Evolutionary conservation across 2,329 filamentous ascomycete species (phyloP).

Genomic region (Colletotrichum orbiculare): DNA sequence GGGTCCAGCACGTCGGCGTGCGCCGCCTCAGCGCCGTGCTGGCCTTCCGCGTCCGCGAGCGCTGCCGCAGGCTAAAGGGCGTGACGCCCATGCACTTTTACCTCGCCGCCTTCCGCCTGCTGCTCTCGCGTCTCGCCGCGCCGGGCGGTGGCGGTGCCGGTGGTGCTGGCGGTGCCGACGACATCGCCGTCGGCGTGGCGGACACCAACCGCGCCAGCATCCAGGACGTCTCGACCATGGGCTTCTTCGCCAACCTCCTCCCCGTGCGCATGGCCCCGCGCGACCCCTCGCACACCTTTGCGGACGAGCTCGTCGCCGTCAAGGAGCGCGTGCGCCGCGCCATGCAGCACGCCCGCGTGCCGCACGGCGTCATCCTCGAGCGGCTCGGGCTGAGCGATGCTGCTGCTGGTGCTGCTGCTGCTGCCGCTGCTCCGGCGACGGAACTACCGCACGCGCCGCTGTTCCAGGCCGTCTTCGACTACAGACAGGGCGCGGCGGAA

Average conservation of each 20-base stretch:
- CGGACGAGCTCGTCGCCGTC: background rate
- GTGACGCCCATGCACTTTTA: slow-evolving; percentile 56
- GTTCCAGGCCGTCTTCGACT: slow-evolving; percentile 16
- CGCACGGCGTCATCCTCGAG: slow-evolving; percentile 8
- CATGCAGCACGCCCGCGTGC: slow-evolving; percentile 8
- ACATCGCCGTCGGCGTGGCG: slow-evolving; percentile 57
- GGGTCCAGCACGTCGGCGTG: slow-evolving; percentile 2
- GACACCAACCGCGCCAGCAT: slow-evolving; percentile 54
- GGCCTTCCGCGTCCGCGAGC: slow-evolving; percentile 9
- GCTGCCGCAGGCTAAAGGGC: slow-evolving; percentile 6
- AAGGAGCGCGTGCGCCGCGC: slow-evolving; percentile 10
- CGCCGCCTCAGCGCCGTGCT: slow-evolving; percentile 7
- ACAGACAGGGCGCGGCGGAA: slow-evolving; percentile 10
- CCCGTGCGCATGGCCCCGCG: slow-evolving; percentile 47
- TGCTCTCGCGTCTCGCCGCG: background rate
- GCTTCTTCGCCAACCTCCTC: slow-evolving; percentile 61
- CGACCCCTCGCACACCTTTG: slow-evolving; percentile 2
- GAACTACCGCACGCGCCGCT: background rate
- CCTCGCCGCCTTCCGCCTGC: slow-evolving; percentile 49
- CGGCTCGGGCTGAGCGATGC: background rate
- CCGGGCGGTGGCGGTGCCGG: slow-evolving; percentile 41
- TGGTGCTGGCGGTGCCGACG: too few relatives aligned
- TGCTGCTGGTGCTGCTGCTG: too few relatives aligned
- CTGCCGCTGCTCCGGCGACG: background rate
- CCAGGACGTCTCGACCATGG: slow-evolving; percentile 50